Evolutionary conservation across 306 rosid genomes (phyloP).

Genomic region (Castanea sativa): DNA sequence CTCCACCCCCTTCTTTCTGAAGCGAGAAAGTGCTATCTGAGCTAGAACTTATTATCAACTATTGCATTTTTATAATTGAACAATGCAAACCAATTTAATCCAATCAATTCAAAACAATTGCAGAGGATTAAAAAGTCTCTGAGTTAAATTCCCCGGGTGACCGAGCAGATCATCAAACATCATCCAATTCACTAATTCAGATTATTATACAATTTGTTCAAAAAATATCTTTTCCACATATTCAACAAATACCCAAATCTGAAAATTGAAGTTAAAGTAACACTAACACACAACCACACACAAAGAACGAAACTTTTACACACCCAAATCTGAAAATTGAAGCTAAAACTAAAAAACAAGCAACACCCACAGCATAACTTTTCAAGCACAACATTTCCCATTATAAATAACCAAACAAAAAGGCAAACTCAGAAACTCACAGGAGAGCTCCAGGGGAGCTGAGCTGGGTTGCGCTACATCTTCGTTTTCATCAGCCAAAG

Average conservation of each 20-base stretch:
- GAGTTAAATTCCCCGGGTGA: background rate
- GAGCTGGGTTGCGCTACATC: slow-evolving; percentile 26
- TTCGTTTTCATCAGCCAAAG: slow-evolving; percentile 49
- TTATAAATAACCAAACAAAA: background rate
- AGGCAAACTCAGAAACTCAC: slow-evolving; percentile 41
- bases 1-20: too few species aligned
- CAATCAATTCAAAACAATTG: background rate
- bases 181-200: background rate
- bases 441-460: slow-evolving; percentile 43
- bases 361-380: background rate
- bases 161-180: background rate
- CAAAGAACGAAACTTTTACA: background rate
- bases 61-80: background rate
- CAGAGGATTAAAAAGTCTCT: background rate
- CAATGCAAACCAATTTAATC: background rate
- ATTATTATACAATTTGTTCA: background rate
- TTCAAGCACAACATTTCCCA: background rate
- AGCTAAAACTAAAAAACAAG: too few species aligned
- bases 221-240: background rate
- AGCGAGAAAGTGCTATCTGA: too few species aligned
- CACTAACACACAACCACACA: too few species aligned
- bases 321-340: too few species aligned
- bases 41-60: background rate
- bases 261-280: slow-evolving; percentile 11
- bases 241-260: too few species aligned